These are phyloP conservation scores for Diplodia mutila DNA, from an alignment of 2,329 filamentous ascomycete species.

Conservation along the genomic window DNA sequence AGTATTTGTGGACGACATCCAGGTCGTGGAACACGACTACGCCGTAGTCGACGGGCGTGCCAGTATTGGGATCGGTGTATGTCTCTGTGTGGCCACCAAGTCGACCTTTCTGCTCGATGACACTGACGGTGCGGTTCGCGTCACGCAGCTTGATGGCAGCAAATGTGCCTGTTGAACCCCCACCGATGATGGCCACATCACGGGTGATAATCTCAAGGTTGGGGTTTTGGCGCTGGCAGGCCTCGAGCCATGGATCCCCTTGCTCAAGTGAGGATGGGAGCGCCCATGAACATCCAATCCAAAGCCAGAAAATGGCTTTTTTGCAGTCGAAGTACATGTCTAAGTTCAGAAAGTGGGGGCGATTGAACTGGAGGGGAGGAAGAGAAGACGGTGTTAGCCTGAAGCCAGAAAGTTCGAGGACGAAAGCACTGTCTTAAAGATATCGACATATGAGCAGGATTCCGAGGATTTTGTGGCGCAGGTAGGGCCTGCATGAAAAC, in stretches of 20 bases:
- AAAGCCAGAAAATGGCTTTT: neutral
- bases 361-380: too few species aligned
- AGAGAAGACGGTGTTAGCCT: too few species aligned
- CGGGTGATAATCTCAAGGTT: conserved; percentile 1
- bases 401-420: too few species aligned
- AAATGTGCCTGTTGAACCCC: conserved; percentile 48
- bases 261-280: neutral
- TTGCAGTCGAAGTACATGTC: neutral
- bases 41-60: conserved; percentile 42
- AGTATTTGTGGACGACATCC: conserved; percentile 48
- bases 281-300: neutral
- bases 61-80: conserved; percentile 46
- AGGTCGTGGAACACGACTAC: conserved; percentile 48
- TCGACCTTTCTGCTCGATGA: conserved; percentile 45
- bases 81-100: conserved; percentile 57
- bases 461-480: too few species aligned
- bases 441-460: too few species aligned
- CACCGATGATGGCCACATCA: conserved; percentile 48
- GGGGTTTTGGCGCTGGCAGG: too few species aligned
- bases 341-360: too few species aligned
- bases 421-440: too few species aligned
- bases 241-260: too few species aligned
- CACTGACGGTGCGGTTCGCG: conserved; percentile 40
- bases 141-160: conserved; percentile 47
- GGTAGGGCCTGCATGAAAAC: too few species aligned